Conservation (phyloP, 2,329 filamentous ascomycete genomes). For the Alternaria novae-zelandiae region DNA sequence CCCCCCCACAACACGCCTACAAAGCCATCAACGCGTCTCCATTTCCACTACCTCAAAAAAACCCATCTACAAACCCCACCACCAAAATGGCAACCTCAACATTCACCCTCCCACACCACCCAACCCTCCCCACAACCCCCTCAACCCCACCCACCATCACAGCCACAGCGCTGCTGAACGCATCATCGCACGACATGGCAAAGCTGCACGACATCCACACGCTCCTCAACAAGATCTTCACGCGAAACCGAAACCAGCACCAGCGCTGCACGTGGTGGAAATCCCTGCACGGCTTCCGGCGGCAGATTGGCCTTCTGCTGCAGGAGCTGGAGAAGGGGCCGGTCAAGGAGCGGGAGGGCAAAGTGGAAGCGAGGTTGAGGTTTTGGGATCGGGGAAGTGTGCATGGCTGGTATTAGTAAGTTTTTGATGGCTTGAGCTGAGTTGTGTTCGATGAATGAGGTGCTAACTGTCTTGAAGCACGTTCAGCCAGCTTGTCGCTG, state of each 20-base stretch:
- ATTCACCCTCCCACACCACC: not conserved
- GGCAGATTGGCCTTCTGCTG: slow-evolving; percentile 65
- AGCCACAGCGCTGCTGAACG: slow-evolving; percentile 8
- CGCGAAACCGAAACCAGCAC: slow-evolving; percentile 93
- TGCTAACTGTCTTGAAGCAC: slow-evolving; percentile 22
- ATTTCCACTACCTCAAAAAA: not conserved
- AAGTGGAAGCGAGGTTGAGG: slow-evolving; percentile 39
- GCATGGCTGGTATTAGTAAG: slow-evolving; percentile 48
- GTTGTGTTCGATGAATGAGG: too few species aligned
- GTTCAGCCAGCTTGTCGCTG: slow-evolving; percentile 55
- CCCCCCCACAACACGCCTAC: slow-evolving; percentile 10
- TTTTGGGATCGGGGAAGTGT: slow-evolving; percentile 50
- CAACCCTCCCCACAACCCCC: not conserved
- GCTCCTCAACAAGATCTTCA: slow-evolving; percentile 74
- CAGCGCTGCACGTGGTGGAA: slow-evolving; percentile 82
- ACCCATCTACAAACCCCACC: not conserved
- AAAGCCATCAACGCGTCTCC: not conserved
- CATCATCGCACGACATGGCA: slow-evolving; percentile 33
- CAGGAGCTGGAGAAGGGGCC: slow-evolving; percentile 33
- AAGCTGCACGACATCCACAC: slow-evolving; percentile 51
- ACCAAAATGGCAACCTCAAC: not conserved
- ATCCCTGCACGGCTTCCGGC: slow-evolving; percentile 72
- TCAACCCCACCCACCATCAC: not conserved
- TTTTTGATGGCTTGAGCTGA: not conserved
- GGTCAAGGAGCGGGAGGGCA: slow-evolving; percentile 18